Conservation (phyloP, 345 rosid genomes). For the Lumnitzera littorea region DNA sequence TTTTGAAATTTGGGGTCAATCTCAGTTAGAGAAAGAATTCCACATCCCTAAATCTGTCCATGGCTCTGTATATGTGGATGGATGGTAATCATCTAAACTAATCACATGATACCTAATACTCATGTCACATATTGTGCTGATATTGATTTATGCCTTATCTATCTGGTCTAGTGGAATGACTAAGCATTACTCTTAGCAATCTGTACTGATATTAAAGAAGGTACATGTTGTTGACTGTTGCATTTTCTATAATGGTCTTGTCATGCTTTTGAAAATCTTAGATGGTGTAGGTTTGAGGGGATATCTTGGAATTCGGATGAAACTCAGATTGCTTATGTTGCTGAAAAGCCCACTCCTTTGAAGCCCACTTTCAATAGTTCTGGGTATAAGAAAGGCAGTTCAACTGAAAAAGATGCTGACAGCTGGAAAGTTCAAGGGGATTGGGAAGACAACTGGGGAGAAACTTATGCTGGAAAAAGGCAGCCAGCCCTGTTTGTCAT, state of each 20-base stretch:
- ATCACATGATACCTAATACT: constrained; percentile 5
- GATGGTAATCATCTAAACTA: constrained; percentile 47
- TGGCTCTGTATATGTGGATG: constrained; percentile 74
- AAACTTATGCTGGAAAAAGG: constrained; percentile 82
- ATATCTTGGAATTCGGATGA: constrained; percentile 90
- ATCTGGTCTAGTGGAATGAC: neutral
- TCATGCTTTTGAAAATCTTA: neutral
- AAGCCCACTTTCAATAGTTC: constrained; percentile 55
- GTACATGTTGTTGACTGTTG: neutral
- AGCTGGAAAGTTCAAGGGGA: constrained; percentile 97
- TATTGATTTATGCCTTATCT: too few species aligned
- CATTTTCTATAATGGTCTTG: too few species aligned
- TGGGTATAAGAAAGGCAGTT: constrained; percentile 49
- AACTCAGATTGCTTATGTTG: constrained; percentile 69
- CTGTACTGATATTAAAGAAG: neutral
- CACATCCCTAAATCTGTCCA: constrained; percentile 69
- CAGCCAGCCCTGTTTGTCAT: constrained; percentile 72
- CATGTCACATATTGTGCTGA: neutral
- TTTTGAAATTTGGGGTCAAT: constrained; percentile 79
- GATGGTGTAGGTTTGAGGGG: constrained; percentile 77
- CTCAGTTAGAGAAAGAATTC: constrained; percentile 76
- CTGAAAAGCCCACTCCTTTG: constrained; percentile 58
- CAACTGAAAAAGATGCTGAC: constrained; percentile 45
- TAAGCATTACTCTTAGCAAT: neutral
- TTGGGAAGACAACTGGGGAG: constrained; percentile 99